A percentile compares a stretch with the other conserved stretches of the same genome.
These are phyloP conservation scores for Oryza meridionalis DNA, from an alignment of 176 grass and related monocot genomes.

Conservation along the genomic window DNA sequence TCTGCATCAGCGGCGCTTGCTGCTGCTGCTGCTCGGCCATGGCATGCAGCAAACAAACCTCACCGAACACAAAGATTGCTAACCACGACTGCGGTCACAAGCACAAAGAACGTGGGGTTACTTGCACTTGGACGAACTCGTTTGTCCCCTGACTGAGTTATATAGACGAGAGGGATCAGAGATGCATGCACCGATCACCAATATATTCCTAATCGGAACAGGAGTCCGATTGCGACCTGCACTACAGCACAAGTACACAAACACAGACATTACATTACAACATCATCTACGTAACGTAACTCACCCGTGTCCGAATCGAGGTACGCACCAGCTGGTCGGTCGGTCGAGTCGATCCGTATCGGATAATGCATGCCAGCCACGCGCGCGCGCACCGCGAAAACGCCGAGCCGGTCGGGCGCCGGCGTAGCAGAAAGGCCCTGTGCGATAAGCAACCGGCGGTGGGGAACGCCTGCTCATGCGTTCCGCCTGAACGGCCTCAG, in stretches of 20 bases:
- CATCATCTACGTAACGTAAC: background rate
- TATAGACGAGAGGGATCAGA: slow-evolving; percentile 1
- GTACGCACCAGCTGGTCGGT: background rate
- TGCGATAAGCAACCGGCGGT: slow-evolving; percentile 8
- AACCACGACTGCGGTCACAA: background rate
- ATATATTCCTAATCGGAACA: slow-evolving; percentile 6
- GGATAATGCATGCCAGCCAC: background rate
- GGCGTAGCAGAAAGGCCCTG: background rate
- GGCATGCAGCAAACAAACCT: background rate
- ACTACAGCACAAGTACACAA: background rate
- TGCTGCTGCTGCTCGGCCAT: slow-evolving; percentile 31
- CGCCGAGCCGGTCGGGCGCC: background rate
- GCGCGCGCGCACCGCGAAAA: no score
- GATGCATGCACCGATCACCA: background rate
- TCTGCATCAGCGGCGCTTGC: background rate
- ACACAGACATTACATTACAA: no score
- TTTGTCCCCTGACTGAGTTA: slow-evolving; percentile 1
- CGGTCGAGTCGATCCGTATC: background rate
- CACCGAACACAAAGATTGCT: slow-evolving; percentile 4
- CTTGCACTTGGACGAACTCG: background rate
- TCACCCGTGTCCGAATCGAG: background rate
- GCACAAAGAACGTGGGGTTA: slow-evolving; percentile 9
- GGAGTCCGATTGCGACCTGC: background rate
- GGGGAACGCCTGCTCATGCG: slow-evolving; percentile 21
- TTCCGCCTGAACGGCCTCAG: slow-evolving; percentile 34